Base-by-base conservation (phyloP, 2,329 filamentous ascomycete species). In the Xylariales sp. region DNA sequence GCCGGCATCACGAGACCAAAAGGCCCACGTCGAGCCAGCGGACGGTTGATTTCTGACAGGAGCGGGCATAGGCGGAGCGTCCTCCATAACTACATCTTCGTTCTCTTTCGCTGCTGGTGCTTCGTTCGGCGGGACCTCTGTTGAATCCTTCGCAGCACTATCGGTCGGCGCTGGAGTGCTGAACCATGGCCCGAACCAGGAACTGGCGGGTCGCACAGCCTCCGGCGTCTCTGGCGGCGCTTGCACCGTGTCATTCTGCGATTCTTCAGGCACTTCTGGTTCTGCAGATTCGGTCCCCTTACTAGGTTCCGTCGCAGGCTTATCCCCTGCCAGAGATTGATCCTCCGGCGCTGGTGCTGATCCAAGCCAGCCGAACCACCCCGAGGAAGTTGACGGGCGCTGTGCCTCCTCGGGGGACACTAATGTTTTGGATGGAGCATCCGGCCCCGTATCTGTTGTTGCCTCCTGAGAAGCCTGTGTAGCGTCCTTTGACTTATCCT, bases 11-110 rank as follows among this genome's bases (percentile, higher is more conserved):
- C 73, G 77, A 11, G 82, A 88, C 86, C 86, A 91, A 50, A 91
- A 90, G 0, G 83, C 86, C 86, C 86, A 91, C 0, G 82, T 86
- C 1, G 85, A 84, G 10, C 76, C 77, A 14, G 70, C 67, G 12
- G 73, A 66, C 4, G 71, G 71, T n/a, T 42, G 62, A 42, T 25
- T 43, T 44, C 32, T 45, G 36, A 32, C 29, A 19, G 48, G 33
- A 24, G 55, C 46, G 7, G 59, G 54, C 11, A 57, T 40, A 11
- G 59, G 42, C 4, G 64, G 55, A 3, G 65, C 65, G 49, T 76
- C 68, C 34, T 68, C 43, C 63, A 70, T 59, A 47, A 65, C 52
- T 50, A 73, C 54, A 47, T 74, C 66, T 5, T 66, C 62, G 1
- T 60, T 46, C 22, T 62, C 55, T 22, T 65, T 61, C 3, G 51